Evolutionary conservation across 192 early-diverging fungal species (phyloP).

Genomic region (Backusella luteola): DNA sequence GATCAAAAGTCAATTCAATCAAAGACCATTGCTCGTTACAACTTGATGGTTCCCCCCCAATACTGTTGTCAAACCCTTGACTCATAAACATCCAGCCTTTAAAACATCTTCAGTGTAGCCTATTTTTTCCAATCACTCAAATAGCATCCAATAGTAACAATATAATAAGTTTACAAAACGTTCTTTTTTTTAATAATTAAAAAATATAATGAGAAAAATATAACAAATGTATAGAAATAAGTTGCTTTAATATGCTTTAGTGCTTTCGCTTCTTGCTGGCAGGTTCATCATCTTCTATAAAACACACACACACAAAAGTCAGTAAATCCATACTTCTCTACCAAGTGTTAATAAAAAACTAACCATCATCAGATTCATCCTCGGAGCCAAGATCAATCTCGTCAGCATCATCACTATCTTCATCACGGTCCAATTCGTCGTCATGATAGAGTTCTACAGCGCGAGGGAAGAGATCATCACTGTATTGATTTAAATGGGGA

Average conservation of each 20-base stretch:
- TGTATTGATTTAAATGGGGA: not conserved
- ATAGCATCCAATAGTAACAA: not conserved
- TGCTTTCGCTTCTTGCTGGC: not conserved
- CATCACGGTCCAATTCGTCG: slow-evolving; percentile 21
- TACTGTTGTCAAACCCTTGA: too few relatives aligned
- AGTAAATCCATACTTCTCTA: too few relatives aligned
- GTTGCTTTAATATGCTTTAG: not conserved
- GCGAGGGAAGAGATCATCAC: slow-evolving; percentile 36
- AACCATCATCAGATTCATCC: slow-evolving; percentile 27
- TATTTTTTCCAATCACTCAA: not conserved
- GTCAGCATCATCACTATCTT: slow-evolving; percentile 25
- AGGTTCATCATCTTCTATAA: not conserved
- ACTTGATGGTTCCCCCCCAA: too few relatives aligned
- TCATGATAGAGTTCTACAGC: slow-evolving; percentile 25
- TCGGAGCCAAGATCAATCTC: slow-evolving; percentile 35
- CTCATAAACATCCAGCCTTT: too few relatives aligned
- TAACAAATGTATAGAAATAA: not conserved
- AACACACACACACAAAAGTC: not conserved
- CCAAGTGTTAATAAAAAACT: not conserved
- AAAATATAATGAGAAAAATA: not conserved
- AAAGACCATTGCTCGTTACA: too few relatives aligned
- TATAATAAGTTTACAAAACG: not conserved
- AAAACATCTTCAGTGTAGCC: not conserved
- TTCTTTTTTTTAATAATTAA: not conserved
- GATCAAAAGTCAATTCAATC: too few relatives aligned